Conservation (phyloP, 306 rosid species). For the Trichosanthes truncata region DNA sequence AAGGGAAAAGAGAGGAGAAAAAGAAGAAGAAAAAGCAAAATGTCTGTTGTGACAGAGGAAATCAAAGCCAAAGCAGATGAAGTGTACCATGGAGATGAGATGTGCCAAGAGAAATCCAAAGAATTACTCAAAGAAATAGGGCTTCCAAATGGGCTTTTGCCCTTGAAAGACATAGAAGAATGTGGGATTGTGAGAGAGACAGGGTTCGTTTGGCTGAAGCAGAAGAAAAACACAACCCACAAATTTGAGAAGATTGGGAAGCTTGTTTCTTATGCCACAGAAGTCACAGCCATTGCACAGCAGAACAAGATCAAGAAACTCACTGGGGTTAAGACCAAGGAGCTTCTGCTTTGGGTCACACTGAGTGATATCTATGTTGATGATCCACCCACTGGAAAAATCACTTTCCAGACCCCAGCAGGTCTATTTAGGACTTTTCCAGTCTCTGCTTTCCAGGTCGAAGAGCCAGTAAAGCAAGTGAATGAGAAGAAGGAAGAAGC, state of each 20-base stretch:
- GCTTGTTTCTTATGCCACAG: slow-evolving; percentile 44
- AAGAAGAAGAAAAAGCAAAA: slow-evolving; percentile 2
- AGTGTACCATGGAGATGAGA: slow-evolving; percentile 53
- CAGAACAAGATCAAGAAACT: slow-evolving; percentile 58
- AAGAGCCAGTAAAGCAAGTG: slow-evolving; percentile 23
- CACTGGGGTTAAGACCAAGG: slow-evolving; percentile 74
- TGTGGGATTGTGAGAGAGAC: slow-evolving; percentile 55
- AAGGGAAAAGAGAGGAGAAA: not conserved
- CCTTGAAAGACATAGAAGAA: slow-evolving; percentile 63
- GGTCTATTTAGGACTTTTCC: slow-evolving; percentile 62
- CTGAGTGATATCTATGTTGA: slow-evolving; percentile 57
- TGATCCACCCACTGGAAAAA: slow-evolving; percentile 63
- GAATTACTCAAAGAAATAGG: slow-evolving; percentile 40
- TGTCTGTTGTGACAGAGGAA: slow-evolving; percentile 49
- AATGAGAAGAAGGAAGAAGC: slow-evolving; percentile 7
- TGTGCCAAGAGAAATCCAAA: slow-evolving; percentile 53
- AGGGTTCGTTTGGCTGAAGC: slow-evolving; percentile 89
- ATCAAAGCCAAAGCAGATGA: slow-evolving; percentile 42
- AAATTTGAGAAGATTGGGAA: slow-evolving; percentile 70
- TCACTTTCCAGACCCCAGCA: slow-evolving; percentile 51
- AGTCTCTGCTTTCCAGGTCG: slow-evolving; percentile 43
- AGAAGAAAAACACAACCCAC: slow-evolving; percentile 51
- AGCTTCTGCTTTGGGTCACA: slow-evolving; percentile 68
- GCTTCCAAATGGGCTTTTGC: slow-evolving; percentile 69
- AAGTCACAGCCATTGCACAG: slow-evolving; percentile 62